These are phyloP conservation scores for Exserohilum turcica DNA, from an alignment of 2,329 filamentous ascomycete species.

Conservation along the genomic window DNA sequence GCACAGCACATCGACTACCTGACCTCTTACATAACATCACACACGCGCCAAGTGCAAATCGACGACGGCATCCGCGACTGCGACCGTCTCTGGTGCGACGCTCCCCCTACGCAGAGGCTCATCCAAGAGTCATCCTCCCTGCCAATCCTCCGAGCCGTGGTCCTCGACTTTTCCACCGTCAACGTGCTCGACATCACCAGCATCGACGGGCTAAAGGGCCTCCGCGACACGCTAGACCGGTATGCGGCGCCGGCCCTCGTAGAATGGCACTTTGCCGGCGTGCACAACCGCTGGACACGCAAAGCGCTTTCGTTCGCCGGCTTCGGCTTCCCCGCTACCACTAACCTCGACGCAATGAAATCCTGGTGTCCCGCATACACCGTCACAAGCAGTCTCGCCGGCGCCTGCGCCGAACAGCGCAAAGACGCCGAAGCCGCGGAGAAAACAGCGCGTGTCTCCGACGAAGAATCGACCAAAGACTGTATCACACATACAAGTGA, in stretches of 20 bases:
- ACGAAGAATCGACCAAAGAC: constrained; percentile 15
- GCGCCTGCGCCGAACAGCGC: constrained; percentile 24
- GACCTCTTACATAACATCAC: constrained; percentile 66
- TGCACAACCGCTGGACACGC: constrained; percentile 62
- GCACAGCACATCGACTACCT: constrained; percentile 82
- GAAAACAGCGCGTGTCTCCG: constrained; percentile 2
- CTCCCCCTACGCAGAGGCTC: constrained; percentile 40
- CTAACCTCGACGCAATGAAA: constrained; percentile 7
- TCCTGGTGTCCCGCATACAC: constrained; percentile 35
- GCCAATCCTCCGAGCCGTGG: constrained; percentile 59
- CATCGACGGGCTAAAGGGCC: constrained; percentile 60
- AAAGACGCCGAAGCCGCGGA: constrained; percentile 10
- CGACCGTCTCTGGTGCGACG: constrained; percentile 63
- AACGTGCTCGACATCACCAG: constrained; percentile 63
- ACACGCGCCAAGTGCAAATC: constrained; percentile 28
- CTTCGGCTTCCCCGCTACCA: constrained; percentile 54
- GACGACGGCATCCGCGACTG: constrained; percentile 27
- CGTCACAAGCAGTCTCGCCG: constrained; percentile 19
- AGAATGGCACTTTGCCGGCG: constrained; percentile 56
- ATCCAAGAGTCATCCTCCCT: constrained; percentile 28
- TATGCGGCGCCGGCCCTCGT: constrained; percentile 51
- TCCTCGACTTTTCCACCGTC: constrained; percentile 62
- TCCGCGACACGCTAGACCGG: constrained; percentile 59
- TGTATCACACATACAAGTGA: not conserved
- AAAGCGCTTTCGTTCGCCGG: constrained; percentile 61